Evolutionary conservation across 139 green algal genomes (phyloP).

Genomic region (Chlorella sp.): DNA sequence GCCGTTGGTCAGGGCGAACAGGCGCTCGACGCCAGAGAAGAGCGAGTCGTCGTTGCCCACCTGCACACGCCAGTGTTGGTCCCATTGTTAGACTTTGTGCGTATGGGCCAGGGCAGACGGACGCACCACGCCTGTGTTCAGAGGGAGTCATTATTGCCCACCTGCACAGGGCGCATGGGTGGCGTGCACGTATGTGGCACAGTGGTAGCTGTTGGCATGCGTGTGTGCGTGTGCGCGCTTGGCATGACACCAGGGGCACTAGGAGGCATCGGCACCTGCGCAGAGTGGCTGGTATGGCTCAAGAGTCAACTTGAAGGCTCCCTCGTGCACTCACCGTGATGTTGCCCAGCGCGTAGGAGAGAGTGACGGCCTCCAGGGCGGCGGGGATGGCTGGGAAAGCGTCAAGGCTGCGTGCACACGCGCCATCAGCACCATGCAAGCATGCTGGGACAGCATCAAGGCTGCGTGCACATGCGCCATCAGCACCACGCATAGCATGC

Average conservation of each 20-base stretch:
- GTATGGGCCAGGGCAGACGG: too few species aligned
- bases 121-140: too few species aligned
- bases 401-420: not conserved
- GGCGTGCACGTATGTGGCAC: not conserved
- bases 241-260: too few species aligned
- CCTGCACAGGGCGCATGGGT: not conserved
- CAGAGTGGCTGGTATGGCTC: not conserved
- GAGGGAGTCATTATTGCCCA: not conserved
- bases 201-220: not conserved
- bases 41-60: not conserved
- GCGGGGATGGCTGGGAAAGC: not conserved
- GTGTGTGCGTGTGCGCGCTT: not conserved
- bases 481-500: too few species aligned
- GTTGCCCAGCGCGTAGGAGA: not conserved
- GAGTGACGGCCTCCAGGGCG: not conserved
- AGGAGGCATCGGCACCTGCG: not conserved
- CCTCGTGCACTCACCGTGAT: not conserved
- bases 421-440: too few species aligned
- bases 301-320: too few species aligned
- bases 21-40: not conserved
- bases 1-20: constrained; percentile 5
- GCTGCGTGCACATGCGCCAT: too few species aligned
- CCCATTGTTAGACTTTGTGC: too few species aligned
- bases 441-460: too few species aligned
- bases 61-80: not conserved